phyloP scores from a whole-genome alignment of 345 rosid genomes.

The Euphorbia pulcherrima region DNA sequence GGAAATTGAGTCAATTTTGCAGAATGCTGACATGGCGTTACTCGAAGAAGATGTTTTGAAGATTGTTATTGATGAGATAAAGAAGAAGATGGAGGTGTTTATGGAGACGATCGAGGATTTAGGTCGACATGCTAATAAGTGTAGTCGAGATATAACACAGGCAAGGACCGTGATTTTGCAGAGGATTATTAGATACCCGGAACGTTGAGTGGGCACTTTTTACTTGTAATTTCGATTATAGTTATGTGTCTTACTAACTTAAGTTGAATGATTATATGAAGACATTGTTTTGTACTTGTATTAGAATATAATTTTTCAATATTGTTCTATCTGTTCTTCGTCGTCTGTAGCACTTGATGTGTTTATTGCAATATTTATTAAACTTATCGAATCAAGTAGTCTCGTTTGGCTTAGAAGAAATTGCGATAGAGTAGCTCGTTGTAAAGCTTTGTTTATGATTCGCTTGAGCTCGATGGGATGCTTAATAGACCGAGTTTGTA shows the following conservation, averaged over 20 bases:
- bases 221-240: not conserved
- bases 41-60: slow-evolving; percentile 49
- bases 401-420: no score
- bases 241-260: not conserved
- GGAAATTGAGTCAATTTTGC: slow-evolving; percentile 50
- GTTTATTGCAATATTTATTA: not conserved
- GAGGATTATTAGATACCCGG: slow-evolving; percentile 49
- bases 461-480: no score
- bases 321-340: not conserved
- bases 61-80: slow-evolving; percentile 74
- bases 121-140: slow-evolving; percentile 53
- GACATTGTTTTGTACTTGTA: not conserved
- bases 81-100: slow-evolving; percentile 58
- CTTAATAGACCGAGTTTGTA: no score
- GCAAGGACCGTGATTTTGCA: slow-evolving; percentile 71
- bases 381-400: no score
- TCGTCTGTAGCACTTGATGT: not conserved
- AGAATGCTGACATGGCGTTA: slow-evolving; percentile 48
- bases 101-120: slow-evolving; percentile 56
- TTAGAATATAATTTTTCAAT: not conserved
- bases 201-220: slow-evolving; percentile 31
- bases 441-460: no score
- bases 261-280: not conserved
- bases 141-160: slow-evolving; percentile 58
- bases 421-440: no score